Conservation (phyloP, 2,329 filamentous ascomycete species). For the Fonsecaea multimorphosa region DNA sequence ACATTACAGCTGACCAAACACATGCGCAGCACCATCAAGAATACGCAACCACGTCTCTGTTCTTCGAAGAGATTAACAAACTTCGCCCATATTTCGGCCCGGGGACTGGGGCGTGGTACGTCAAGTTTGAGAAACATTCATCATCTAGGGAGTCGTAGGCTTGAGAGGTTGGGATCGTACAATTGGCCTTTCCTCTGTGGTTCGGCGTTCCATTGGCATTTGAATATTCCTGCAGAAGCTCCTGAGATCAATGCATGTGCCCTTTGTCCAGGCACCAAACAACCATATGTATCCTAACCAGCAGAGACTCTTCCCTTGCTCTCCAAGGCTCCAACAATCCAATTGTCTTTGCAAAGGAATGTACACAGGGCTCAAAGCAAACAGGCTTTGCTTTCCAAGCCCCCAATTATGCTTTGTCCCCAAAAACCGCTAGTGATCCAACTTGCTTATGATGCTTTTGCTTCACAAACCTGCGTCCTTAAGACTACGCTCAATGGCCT, state of each 20-base stretch:
- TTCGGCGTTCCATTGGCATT: constrained; percentile 5
- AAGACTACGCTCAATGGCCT: constrained; percentile 65
- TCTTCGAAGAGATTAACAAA: constrained; percentile 25
- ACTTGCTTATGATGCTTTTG: background rate
- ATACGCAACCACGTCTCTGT: constrained; percentile 15
- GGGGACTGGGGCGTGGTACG: constrained; percentile 26
- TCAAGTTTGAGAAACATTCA: constrained; percentile 14
- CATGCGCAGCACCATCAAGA: constrained; percentile 19
- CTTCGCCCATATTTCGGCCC: constrained; percentile 24
- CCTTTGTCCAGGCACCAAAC: background rate
- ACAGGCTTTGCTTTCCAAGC: constrained; percentile 6
- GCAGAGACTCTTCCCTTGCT: constrained; percentile 7
- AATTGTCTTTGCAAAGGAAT: constrained; percentile 26
- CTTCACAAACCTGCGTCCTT: constrained; percentile 38
- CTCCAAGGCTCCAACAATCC: constrained; percentile 13
- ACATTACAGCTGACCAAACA: background rate
- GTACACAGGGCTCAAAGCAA: constrained; percentile 27
- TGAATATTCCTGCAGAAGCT: constrained; percentile 2
- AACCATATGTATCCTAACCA: constrained; percentile 24
- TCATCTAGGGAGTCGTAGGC: background rate
- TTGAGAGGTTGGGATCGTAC: background rate
- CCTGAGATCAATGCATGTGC: constrained; percentile 8
- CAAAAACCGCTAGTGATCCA: constrained; percentile 13
- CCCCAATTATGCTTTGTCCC: constrained; percentile 7
- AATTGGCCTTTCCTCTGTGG: background rate